Evolutionary conservation across 2,329 filamentous ascomycete species (phyloP).

Genomic region (Capronia epimyces): DNA sequence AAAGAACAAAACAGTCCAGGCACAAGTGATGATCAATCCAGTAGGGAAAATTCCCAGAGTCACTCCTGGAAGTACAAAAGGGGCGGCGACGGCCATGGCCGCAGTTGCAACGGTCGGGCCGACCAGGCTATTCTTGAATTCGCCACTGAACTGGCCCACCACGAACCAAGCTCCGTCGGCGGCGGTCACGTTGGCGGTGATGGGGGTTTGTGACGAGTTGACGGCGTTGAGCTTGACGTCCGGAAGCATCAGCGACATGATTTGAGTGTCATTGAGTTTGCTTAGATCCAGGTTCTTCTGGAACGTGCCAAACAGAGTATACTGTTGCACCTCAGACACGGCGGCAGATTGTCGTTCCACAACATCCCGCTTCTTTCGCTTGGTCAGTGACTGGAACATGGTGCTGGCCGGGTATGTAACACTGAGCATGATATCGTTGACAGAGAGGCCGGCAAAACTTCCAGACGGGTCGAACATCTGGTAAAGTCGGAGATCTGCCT

Average conservation of each 20-base stretch:
- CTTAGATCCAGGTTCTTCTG: conserved; percentile 28
- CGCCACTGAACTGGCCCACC: conserved; percentile 31
- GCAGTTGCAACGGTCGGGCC: conserved; percentile 26
- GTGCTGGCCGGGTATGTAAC: conserved; percentile 29
- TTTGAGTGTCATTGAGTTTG: conserved; percentile 31
- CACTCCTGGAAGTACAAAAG: conserved; percentile 34
- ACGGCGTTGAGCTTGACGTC: conserved; percentile 33
- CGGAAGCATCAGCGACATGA: conserved; percentile 35
- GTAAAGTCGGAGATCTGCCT: conserved; percentile 71
- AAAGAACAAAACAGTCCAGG: conserved; percentile 34
- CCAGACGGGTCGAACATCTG: conserved; percentile 56
- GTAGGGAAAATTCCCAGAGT: conserved; percentile 33
- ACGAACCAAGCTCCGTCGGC: conserved; percentile 36
- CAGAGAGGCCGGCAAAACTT: conserved; percentile 42
- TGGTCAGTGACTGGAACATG: conserved; percentile 25
- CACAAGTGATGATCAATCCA: conserved; percentile 33
- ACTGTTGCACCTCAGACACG: conserved; percentile 33
- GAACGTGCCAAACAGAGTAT: conserved; percentile 34
- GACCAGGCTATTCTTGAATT: conserved; percentile 24
- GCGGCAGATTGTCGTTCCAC: conserved; percentile 14
- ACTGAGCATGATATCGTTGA: conserved; percentile 31
- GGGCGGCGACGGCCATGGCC: conserved; percentile 28
- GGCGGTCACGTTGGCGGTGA: conserved; percentile 32
- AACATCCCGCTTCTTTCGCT: conserved; percentile 18
- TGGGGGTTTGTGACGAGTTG: conserved; percentile 16